Evolutionary conservation across 139 green algal species (phyloP).

Genomic region (Choricystis sp.): DNA sequence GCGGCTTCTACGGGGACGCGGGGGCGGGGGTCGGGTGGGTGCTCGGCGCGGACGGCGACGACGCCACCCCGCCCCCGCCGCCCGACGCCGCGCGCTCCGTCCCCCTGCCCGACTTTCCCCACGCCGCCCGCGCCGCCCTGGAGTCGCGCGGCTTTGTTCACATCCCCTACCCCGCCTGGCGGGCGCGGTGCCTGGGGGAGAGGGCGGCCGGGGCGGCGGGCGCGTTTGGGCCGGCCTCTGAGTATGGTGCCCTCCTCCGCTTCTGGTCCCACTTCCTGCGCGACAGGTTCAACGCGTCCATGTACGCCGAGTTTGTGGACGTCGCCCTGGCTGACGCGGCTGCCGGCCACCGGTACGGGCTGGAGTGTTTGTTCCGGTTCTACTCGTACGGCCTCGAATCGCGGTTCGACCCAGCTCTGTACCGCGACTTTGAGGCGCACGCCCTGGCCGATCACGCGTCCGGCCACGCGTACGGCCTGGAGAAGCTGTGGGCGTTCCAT

Average conservation of each 20-base stretch:
- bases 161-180: not conserved
- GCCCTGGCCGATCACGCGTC: constrained; percentile 35
- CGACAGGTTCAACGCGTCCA: constrained; percentile 76
- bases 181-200: not conserved
- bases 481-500: constrained; percentile 94
- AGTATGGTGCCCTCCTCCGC: constrained; percentile 95
- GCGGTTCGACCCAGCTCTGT: constrained; percentile 46
- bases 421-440: constrained; percentile 73
- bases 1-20: not conserved
- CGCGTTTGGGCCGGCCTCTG: constrained; percentile 6
- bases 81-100: too few relatives aligned
- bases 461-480: constrained; percentile 81
- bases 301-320: constrained; percentile 72
- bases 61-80: too few relatives aligned
- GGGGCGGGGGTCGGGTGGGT: not conserved
- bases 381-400: constrained; percentile 88
- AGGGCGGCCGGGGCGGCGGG: too few relatives aligned
- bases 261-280: constrained; percentile 98
- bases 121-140: not conserved
- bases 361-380: constrained; percentile 90
- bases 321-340: constrained; percentile 39
- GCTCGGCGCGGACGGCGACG: not conserved
- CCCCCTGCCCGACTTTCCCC: not conserved
- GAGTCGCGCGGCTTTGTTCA: not conserved
- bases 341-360: constrained; percentile 71